These are phyloP conservation scores for Coleophoma eucalyptorum DNA, from an alignment of 2,329 filamentous ascomycete species.

Conservation along the genomic window DNA sequence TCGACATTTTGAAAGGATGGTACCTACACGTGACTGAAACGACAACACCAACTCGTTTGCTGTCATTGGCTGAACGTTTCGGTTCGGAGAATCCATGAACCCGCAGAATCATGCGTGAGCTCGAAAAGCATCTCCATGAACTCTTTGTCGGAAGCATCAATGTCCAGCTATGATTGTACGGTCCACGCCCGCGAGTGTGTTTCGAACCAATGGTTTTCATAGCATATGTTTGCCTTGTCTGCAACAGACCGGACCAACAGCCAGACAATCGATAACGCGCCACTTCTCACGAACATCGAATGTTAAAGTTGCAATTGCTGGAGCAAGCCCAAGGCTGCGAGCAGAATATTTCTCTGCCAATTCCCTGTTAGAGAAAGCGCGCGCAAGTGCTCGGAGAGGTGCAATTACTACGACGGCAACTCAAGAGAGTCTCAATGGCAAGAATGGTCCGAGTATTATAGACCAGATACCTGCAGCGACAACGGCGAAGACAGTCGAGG, in stretches of 20 bases:
- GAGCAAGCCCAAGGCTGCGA: slow-evolving; percentile 14
- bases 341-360: slow-evolving; percentile 25
- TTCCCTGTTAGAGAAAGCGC: slow-evolving; percentile 15
- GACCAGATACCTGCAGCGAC: slow-evolving; percentile 2
- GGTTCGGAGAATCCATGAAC: too few relatives aligned
- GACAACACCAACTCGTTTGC: too few relatives aligned
- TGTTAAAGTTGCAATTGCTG: slow-evolving; percentile 13
- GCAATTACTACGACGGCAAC: slow-evolving; percentile 11
- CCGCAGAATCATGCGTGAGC: background rate
- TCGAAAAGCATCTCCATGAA: background rate
- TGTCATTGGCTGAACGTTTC: too few relatives aligned
- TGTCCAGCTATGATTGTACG: slow-evolving; percentile 26
- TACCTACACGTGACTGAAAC: background rate
- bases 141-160: background rate
- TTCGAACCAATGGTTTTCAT: slow-evolving; percentile 18
- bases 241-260: slow-evolving; percentile 5
- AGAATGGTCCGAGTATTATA: slow-evolving; percentile 10
- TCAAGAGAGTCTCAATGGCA: slow-evolving; percentile 10
- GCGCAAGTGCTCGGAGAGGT: slow-evolving; percentile 14
- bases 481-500: slow-evolving; percentile 10
- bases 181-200: slow-evolving; percentile 16
- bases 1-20: too few relatives aligned
- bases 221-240: slow-evolving; percentile 20
- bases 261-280: slow-evolving; percentile 11
- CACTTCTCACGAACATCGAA: slow-evolving; percentile 20